Evolutionary conservation across 192 early-diverging fungal genomes (phyloP).

Genomic region (Borealophlyctis nickersoniae): DNA sequence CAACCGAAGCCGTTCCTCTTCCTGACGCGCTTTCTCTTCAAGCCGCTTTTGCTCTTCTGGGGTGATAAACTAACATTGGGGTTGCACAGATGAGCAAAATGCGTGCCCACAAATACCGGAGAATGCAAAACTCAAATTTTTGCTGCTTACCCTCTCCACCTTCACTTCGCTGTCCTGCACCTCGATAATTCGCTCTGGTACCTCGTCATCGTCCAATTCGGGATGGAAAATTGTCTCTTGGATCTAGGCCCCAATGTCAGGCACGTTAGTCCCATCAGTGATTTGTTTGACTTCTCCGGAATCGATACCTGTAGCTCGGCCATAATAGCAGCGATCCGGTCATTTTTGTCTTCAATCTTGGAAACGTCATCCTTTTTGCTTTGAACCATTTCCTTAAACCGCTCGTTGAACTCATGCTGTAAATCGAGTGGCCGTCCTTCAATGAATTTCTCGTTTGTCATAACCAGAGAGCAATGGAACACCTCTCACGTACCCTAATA

Average conservation of each 20-base stretch:
- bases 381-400: slow-evolving; percentile 44
- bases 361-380: slow-evolving; percentile 51
- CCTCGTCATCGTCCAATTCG: slow-evolving; percentile 53
- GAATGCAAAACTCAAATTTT: slow-evolving; percentile 11
- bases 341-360: slow-evolving; percentile 61
- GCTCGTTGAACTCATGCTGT: slow-evolving; percentile 45
- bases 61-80: slow-evolving; percentile 40
- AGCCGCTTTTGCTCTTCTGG: slow-evolving; percentile 45
- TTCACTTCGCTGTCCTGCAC: slow-evolving; percentile 54
- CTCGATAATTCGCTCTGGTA: slow-evolving; percentile 51
- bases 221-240: slow-evolving; percentile 47
- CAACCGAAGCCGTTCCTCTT: slow-evolving; percentile 43
- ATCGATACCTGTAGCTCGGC: slow-evolving; percentile 34
- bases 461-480: neutral
- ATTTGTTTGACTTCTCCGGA: neutral
- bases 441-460: slow-evolving; percentile 1
- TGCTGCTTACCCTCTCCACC: slow-evolving; percentile 42
- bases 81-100: neutral
- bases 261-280: slow-evolving; percentile 4
- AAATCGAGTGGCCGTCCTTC: neutral
- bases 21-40: slow-evolving; percentile 37
- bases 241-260: slow-evolving; percentile 24
- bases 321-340: slow-evolving; percentile 47
- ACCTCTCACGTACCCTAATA: slow-evolving; percentile 36
- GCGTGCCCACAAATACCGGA: neutral